These are phyloP conservation scores for Erysiphe pulchra DNA, from an alignment of 2,329 filamentous ascomycete species.

Conservation along the genomic window DNA sequence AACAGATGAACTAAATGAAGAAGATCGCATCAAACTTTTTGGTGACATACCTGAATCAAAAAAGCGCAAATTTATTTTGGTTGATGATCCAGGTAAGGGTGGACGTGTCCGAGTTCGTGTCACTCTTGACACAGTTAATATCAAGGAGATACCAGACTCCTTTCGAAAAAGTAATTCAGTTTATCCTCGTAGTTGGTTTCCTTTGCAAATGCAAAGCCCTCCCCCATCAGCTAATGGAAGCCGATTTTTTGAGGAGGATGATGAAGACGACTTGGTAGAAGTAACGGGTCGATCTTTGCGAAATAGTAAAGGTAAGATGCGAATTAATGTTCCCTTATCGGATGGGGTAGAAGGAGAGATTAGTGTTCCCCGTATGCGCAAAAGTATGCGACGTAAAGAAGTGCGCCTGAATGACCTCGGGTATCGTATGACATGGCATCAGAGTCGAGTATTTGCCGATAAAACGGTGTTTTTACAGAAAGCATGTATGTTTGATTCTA, in stretches of 20 bases:
- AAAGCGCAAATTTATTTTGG: conserved; percentile 87
- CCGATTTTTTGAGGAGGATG: conserved; percentile 47
- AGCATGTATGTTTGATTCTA: conserved; percentile 42
- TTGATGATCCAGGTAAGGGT: conserved; percentile 66
- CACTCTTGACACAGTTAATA: conserved; percentile 78
- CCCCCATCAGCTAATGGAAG: conserved; percentile 51
- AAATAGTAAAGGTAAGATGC: conserved; percentile 15
- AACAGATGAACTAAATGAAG: conserved; percentile 16
- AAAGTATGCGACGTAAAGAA: conserved; percentile 48
- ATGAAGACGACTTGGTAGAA: conserved; percentile 29
- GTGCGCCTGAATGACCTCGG: conserved; percentile 81
- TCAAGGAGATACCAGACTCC: conserved; percentile 85
- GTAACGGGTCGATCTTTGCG: conserved; percentile 8
- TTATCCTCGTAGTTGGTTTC: conserved; percentile 76
- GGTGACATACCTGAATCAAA: conserved; percentile 73
- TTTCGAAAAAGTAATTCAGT: conserved; percentile 80
- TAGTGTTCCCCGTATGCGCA: conserved; percentile 48
- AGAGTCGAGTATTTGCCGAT: conserved; percentile 74
- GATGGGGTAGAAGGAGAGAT: conserved; percentile 51
- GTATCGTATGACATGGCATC: conserved; percentile 89
- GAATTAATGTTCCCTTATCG: conserved; percentile 35
- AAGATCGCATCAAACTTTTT: conserved; percentile 46
- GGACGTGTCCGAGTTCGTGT: conserved; percentile 70
- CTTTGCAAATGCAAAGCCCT: conserved; percentile 74
- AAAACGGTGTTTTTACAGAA: conserved; percentile 72